Evolutionary conservation across 306 rosid species (phyloP).

Genomic region (Quercus parvula): DNA sequence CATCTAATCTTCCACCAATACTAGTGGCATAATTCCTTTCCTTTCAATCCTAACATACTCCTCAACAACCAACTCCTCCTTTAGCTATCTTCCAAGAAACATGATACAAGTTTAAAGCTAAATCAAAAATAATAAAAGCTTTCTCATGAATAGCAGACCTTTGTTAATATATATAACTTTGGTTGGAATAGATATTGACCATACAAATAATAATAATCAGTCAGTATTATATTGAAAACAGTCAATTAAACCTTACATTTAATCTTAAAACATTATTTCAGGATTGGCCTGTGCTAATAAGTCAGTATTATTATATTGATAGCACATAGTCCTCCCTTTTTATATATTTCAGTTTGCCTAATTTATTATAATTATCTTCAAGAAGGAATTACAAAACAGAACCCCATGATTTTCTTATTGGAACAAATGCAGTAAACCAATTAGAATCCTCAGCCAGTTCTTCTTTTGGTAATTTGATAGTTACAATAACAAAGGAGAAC

Average conservation of each 20-base stretch:
- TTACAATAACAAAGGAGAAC: too few species aligned
- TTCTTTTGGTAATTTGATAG: too few species aligned
- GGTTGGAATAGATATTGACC: neutral
- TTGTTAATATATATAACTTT: neutral
- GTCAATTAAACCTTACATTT: neutral
- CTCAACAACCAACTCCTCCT: neutral
- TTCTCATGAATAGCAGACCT: neutral
- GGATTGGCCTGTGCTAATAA: neutral
- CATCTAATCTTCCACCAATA: neutral
- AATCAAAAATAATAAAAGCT: neutral
- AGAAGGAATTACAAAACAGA: neutral
- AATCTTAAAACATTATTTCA: neutral
- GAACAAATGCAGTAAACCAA: neutral
- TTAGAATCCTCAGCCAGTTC: neutral
- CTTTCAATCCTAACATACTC: neutral
- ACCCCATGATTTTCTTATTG: neutral
- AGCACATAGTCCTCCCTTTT: neutral
- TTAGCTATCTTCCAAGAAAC: neutral
- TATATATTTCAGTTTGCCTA: neutral
- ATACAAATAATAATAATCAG: too few species aligned
- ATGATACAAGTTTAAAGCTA: neutral
- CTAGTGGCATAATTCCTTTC: neutral
- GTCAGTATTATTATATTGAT: too few species aligned
- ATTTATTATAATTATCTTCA: neutral
- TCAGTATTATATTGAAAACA: too few species aligned